Percentiles rank a stretch among this genome's conserved stretches.
These are phyloP conservation scores for Oenanthe javanica DNA, from an alignment of 140 eudicot genomes.

Conservation along the genomic window DNA sequence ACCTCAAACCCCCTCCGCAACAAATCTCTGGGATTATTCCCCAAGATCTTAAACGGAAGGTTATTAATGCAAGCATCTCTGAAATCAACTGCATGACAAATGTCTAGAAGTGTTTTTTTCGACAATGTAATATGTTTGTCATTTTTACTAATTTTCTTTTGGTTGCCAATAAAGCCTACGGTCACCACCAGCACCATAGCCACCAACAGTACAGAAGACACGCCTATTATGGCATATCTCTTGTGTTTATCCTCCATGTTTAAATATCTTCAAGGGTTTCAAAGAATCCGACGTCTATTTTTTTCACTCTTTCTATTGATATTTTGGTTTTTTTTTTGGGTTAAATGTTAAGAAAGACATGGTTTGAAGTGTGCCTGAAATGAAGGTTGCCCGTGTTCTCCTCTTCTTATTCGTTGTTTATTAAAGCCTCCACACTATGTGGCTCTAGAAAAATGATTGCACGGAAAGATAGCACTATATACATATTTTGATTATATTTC, in stretches of 20 bases:
- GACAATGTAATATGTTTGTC: constrained; percentile 25
- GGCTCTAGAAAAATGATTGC: background rate
- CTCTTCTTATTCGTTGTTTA: background rate
- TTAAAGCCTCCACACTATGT: background rate
- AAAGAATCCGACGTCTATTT: background rate
- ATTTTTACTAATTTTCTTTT: background rate
- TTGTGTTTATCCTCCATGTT: background rate
- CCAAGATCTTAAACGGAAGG: constrained; percentile 28
- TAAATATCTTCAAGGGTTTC: background rate
- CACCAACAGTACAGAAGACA: constrained; percentile 38
- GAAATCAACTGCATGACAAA: constrained; percentile 51
- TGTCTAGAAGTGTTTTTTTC: constrained; percentile 35
- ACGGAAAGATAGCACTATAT: background rate
- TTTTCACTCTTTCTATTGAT: background rate
- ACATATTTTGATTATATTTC: too few species aligned
- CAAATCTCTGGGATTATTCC: constrained; percentile 42
- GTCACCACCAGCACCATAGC: constrained; percentile 19
- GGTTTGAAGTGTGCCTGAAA: background rate
- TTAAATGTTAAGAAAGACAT: background rate
- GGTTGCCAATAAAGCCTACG: constrained; percentile 21
- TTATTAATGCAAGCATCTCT: constrained; percentile 33
- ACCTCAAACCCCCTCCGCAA: constrained; percentile 41
- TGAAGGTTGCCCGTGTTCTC: background rate
- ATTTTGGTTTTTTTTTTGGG: background rate
- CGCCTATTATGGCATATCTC: constrained; percentile 4